These are phyloP conservation scores for Metschnikowia drakensbergensis DNA, from an alignment of 805 yeast genomes.

Conservation along the genomic window DNA sequence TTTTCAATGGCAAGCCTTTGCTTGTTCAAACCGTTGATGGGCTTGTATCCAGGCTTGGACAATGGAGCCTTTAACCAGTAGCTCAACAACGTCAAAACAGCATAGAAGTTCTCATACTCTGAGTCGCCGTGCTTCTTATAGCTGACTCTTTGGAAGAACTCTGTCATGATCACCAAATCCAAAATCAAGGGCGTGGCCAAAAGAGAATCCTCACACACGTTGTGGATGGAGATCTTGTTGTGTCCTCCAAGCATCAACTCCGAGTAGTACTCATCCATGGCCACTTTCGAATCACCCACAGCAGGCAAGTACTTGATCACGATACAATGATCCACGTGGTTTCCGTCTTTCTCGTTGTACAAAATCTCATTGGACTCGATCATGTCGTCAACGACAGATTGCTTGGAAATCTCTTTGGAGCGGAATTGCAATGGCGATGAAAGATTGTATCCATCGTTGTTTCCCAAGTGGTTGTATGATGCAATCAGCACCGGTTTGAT, in stretches of 20 bases:
- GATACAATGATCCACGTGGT: slow-evolving; percentile 85
- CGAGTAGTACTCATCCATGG: slow-evolving; percentile 97
- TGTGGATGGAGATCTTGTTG: slow-evolving; percentile 88
- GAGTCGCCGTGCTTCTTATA: slow-evolving; percentile 57
- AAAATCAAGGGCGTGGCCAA: slow-evolving; percentile 93
- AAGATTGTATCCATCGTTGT: slow-evolving; percentile 91
- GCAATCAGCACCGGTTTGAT: slow-evolving; percentile 93
- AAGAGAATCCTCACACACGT: slow-evolving; percentile 93
- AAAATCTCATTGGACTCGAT: slow-evolving; percentile 81
- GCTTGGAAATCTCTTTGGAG: slow-evolving; percentile 91
- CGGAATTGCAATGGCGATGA: slow-evolving; percentile 90
- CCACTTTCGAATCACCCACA: slow-evolving; percentile 94
- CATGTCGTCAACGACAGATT: slow-evolving; percentile 91
- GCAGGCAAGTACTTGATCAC: slow-evolving; percentile 93
- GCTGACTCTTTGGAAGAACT: slow-evolving; percentile 80
- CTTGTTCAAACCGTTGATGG: slow-evolving; percentile 91
- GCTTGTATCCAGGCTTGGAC: slow-evolving; percentile 83
- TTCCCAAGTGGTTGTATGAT: slow-evolving; percentile 93
- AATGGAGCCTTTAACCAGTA: slow-evolving; percentile 98
- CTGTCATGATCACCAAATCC: slow-evolving; percentile 86
- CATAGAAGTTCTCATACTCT: slow-evolving; percentile 65
- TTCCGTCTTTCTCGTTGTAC: slow-evolving; percentile 76
- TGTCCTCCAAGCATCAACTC: slow-evolving; percentile 98
- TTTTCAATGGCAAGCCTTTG: slow-evolving; percentile 92
- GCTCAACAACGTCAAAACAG: slow-evolving; percentile 80